Percentiles rank a stretch among this genome's conserved stretches.
Evolutionary conservation across 495 filamentous ascomycete species (phyloP).

Genomic region (Penicillium crystallinum): DNA sequence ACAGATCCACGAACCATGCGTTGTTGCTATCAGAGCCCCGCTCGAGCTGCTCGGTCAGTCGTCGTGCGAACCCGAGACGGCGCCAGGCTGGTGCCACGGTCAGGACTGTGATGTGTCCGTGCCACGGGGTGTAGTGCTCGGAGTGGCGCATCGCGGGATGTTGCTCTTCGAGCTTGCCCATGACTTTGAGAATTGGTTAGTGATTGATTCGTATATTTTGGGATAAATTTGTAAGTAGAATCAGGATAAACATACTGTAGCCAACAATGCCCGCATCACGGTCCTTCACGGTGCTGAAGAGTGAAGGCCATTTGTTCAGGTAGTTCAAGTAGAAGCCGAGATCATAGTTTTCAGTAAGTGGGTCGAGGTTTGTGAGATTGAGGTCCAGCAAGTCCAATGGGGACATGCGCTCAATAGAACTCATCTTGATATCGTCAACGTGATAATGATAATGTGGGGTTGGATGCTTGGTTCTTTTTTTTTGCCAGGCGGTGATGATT

Average conservation of each 20-base stretch:
- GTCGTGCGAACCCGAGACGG: slow-evolving; percentile 77
- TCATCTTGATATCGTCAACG: slow-evolving; percentile 43
- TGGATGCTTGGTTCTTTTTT: slow-evolving; percentile 8
- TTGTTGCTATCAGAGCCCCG: slow-evolving; percentile 68
- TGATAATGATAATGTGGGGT: slow-evolving; percentile 10
- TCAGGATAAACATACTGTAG: slow-evolving; percentile 62
- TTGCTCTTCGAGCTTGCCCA: slow-evolving; percentile 92
- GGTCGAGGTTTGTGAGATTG: slow-evolving; percentile 82
- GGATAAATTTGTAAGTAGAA: background rate
- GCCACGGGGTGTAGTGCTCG: slow-evolving; percentile 89
- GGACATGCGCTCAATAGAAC: slow-evolving; percentile 63
- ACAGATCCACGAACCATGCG: slow-evolving; percentile 94
- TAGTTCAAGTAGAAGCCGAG: slow-evolving; percentile 93
- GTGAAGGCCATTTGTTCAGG: slow-evolving; percentile 86
- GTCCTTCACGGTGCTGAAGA: slow-evolving; percentile 84
- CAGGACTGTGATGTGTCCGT: slow-evolving; percentile 94
- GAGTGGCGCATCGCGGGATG: slow-evolving; percentile 64
- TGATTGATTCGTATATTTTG: background rate
- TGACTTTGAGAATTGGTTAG: slow-evolving; percentile 56
- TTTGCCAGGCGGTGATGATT: slow-evolving; percentile 7
- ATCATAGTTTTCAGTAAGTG: slow-evolving; percentile 93
- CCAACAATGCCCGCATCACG: slow-evolving; percentile 77
- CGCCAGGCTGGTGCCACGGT: slow-evolving; percentile 85
- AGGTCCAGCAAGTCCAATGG: slow-evolving; percentile 73
- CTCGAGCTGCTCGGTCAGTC: slow-evolving; percentile 74